Conservation (phyloP, 176 grass and related monocot genomes). For the Triticum aestivum region IWGSC_CS_RefSeq_v2.1 NC_057812.1:731591314-731591813, state of each 20-base stretch:
- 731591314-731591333: too few relatives aligned
- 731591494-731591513: too few relatives aligned
- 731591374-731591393: neutral
- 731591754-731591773: neutral
- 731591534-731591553: too few relatives aligned
- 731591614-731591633: too few relatives aligned
- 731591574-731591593: neutral
- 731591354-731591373: neutral
- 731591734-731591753: neutral
- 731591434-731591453: neutral
- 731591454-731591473: neutral
- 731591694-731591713: too few relatives aligned
- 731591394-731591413: neutral
- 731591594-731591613: too few relatives aligned
- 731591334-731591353: too few relatives aligned
- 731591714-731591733: neutral
- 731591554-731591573: neutral
- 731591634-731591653: neutral
- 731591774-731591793: neutral
- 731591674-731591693: too few relatives aligned
- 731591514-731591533: too few relatives aligned
- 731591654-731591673: too few relatives aligned
- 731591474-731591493: too few relatives aligned
- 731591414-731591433: neutral
- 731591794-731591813: too few relatives aligned